These are phyloP conservation scores for Aristolochia contorta DNA, from an alignment of 164 flowering plant species.

Conservation along the genomic window DNA sequence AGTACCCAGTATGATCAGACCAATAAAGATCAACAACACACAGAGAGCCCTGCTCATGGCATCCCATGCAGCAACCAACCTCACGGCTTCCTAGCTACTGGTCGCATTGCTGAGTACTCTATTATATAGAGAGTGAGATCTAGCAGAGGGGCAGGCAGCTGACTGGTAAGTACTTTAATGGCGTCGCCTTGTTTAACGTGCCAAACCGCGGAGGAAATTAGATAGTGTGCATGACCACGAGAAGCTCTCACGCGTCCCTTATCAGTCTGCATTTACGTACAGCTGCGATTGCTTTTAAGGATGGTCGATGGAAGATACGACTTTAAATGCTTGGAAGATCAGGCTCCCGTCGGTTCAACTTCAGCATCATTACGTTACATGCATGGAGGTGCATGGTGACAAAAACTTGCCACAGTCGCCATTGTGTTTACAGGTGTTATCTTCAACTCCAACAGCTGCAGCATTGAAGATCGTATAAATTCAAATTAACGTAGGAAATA, in stretches of 20 bases:
- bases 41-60: background rate
- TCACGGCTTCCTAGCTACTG: background rate
- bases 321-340: background rate
- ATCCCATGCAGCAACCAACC: background rate
- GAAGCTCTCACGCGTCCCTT: background rate
- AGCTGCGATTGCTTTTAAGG: background rate
- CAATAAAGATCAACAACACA: background rate
- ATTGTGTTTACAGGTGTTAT: no score
- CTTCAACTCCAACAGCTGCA: no score
- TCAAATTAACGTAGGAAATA: no score
- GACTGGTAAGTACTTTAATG: background rate
- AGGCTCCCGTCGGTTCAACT: background rate
- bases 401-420: no score
- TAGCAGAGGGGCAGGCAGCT: no score
- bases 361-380: no score
- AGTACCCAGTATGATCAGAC: background rate
- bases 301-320: background rate
- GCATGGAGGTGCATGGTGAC: no score
- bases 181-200: slow-evolving; percentile 1
- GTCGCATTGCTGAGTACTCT: no score
- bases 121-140: background rate
- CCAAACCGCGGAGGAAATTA: background rate
- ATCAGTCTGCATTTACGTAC: background rate
- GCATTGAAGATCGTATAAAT: no score
- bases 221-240: background rate